These are phyloP conservation scores for Deakozyma indianensis DNA, from an alignment of 805 yeast genomes.

Conservation along the genomic window DNA sequence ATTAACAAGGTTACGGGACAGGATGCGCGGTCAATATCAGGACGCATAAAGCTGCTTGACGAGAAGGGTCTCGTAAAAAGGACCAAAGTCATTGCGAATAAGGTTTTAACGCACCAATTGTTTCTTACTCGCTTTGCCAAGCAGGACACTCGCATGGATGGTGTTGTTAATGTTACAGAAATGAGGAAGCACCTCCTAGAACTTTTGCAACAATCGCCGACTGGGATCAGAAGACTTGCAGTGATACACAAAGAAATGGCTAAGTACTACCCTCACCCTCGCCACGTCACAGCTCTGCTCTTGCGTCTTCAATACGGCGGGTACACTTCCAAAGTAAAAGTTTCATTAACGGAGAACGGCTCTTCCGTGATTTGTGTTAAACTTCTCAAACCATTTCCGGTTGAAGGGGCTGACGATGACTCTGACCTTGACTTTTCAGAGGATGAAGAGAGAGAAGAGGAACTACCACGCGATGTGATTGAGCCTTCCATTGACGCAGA, in stretches of 20 bases:
- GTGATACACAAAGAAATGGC: background rate
- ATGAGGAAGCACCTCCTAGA: background rate
- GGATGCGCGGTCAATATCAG: conserved; percentile 25
- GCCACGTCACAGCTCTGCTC: background rate
- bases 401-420: background rate
- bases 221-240: background rate
- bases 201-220: background rate
- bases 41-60: conserved; percentile 19
- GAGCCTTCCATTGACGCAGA: background rate
- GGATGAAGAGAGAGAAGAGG: background rate
- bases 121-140: background rate
- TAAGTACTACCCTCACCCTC: background rate
- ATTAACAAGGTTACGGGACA: conserved; percentile 24
- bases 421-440: background rate
- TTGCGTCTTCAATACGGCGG: background rate
- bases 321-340: background rate
- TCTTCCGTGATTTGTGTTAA: background rate
- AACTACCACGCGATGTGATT: background rate
- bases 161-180: background rate
- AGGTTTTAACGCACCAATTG: background rate
- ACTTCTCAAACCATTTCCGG: background rate
- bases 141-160: background rate
- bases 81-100: background rate
- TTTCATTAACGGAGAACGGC: background rate
- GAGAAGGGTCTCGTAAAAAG: conserved; percentile 22